Evolutionary conservation across 768 basidiomycete species (phyloP), one percentile per base, ranked within the genome.

Genomic region (Lentinula aciculospora): DNA sequence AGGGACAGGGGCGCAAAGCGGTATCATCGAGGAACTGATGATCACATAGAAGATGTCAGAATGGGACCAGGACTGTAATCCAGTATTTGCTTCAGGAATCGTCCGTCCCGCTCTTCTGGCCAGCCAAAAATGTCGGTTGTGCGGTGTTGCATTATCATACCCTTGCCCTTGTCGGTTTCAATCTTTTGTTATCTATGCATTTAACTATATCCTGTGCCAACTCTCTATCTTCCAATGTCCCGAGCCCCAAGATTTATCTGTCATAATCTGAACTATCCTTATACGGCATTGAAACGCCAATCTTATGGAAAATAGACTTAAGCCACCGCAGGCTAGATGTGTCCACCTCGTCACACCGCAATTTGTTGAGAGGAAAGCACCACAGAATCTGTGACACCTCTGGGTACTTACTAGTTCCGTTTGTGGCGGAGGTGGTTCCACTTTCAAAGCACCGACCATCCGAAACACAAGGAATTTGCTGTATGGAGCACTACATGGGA

Each of bases 1-100:
- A 29, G 39, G 31, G 81, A 83, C 64, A 79, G 82, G 74, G 76
- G 81, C 45, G 68, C 74, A 54, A 85, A 84, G 74, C 80, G 84
- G 59, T 81, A 82, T 67, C 83, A 82, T 69, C 77, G 78, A 64
- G 79, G 80, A 67, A 70, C 69, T 64, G 65, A 71, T 27, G 53
- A 54, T 54, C 40, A 54, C 37, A 40, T 40, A 60, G 74, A 76
- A 66, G 75, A 76, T 62, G 67, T 60, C 62, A 66, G 72, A 56
- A 72, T 71, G 70, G 71, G 70, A 15, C 60, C 40, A 47, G 53
- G 50, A 54, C 28, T 7, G 32, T 49, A 36, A 34, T 31, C 28
- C 19, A 9, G 15, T 31, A 21, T 27, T 23, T 47, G 8, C 25
- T 29, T n/a, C 13, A 10, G 0, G 25, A 3, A 4, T 29, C 15